Evolutionary conservation across 2,329 filamentous ascomycete species (phyloP), one percentile per base, ranked within the genome.

Genomic region (Colletotrichum liaoningense): DNA sequence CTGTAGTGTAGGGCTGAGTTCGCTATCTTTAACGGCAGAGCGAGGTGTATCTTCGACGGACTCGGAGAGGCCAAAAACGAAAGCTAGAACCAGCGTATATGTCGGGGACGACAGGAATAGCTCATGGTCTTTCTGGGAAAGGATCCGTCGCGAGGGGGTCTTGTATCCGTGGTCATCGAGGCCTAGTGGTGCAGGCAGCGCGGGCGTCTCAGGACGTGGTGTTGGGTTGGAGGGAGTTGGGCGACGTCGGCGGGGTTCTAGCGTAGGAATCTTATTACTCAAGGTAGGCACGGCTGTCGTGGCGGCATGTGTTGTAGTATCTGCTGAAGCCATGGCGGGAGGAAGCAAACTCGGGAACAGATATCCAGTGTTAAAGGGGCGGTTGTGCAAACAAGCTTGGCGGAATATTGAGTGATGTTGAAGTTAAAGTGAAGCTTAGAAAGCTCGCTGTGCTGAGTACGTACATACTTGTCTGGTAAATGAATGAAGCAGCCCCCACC

Each of bases 21-120:
- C 86, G 42, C 77, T 77, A n/a, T 88, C 85, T 30, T 87, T 86
- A 72, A 91, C 83, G 6, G 92, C 86, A 2, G 93, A 93, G 75
- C 93, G 89, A 7, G 93, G 90, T 33, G 87, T 90, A 79, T 94
- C 92, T 63, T 91, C 86, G 57, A 98, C 94, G 4, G 93, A 91
- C 78, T 98, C 95, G 57, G 95, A 92, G 26, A 99, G 90, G 11
- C 90, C 90, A 82, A 98, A 98, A 74, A 98, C 88, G 84, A 98
- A 99, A 24, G 94, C 91, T 71, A 94, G 86, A 56, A 99, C 88
- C 54, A 98, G 88, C 8, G 87, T 87, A 81, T 94, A 93, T 7
- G 95, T 93, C 0, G 92, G 87, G 0, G 95, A 98, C 0, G 89
- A 85, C 22, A 95, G 88, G 79, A 98, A 99, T 4, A 95, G 84